Evolutionary conservation across 495 filamentous ascomycete genomes (phyloP).

Genomic region (Annulohypoxylon bovei): DNA sequence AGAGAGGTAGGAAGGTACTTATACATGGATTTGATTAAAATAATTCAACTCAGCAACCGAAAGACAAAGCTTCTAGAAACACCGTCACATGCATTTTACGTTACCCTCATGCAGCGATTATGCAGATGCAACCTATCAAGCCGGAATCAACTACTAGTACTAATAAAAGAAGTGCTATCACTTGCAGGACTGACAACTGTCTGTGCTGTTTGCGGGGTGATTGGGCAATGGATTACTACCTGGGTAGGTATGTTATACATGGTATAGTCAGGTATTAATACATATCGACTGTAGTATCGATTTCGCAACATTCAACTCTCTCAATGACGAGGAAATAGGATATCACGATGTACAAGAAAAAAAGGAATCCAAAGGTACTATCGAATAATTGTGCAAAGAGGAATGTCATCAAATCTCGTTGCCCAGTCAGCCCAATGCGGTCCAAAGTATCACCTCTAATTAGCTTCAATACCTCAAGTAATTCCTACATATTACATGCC

Average conservation of each 20-base stretch:
- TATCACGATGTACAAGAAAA: constrained; percentile 5
- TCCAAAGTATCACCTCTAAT: constrained; percentile 7
- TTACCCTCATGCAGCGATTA: constrained; percentile 19
- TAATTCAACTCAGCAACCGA: neutral
- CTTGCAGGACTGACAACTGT: constrained; percentile 33
- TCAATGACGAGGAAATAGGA: constrained; percentile 5
- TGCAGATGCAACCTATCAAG: constrained; percentile 18
- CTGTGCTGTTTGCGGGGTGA: constrained; percentile 32
- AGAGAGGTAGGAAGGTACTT: too few relatives aligned
- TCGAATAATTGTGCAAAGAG: neutral
- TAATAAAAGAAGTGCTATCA: constrained; percentile 16
- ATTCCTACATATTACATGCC: neutral
- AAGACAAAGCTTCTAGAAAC: constrained; percentile 30
- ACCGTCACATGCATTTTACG: constrained; percentile 18
- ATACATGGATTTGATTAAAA: too few relatives aligned
- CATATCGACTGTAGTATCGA: neutral
- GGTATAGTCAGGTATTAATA: neutral
- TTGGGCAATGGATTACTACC: constrained; percentile 13
- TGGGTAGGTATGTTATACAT: neutral
- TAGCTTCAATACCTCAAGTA: constrained; percentile 5
- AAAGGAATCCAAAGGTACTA: neutral
- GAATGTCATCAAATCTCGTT: constrained; percentile 41
- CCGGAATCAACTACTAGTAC: constrained; percentile 1
- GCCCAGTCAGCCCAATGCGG: constrained; percentile 35
- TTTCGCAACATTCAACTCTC: neutral